A percentile compares a stretch with the other conserved stretches of the same genome.
These are phyloP conservation scores for Cytospora schulzeri DNA, from an alignment of 2,329 filamentous ascomycete species.

Conservation along the genomic window DNA sequence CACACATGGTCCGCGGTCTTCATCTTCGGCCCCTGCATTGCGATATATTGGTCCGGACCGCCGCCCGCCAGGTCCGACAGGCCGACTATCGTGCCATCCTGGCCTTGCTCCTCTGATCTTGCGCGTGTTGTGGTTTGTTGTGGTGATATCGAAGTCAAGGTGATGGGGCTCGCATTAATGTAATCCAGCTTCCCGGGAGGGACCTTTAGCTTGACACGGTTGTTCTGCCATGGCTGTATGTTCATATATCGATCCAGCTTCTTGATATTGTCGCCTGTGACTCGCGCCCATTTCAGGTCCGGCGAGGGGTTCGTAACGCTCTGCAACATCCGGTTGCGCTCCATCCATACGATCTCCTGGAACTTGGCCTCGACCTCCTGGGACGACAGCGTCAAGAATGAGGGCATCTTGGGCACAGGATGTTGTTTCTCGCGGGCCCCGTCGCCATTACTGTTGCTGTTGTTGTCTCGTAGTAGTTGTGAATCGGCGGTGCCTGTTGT, in stretches of 20 bases:
- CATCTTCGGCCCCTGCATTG: slow-evolving; percentile 86
- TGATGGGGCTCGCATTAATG: slow-evolving; percentile 78
- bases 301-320: slow-evolving; percentile 42
- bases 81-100: neutral
- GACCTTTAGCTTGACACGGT: slow-evolving; percentile 79
- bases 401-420: slow-evolving; percentile 38
- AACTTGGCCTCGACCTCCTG: slow-evolving; percentile 54
- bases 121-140: slow-evolving; percentile 27
- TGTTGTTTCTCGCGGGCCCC: slow-evolving; percentile 14
- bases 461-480: slow-evolving; percentile 9
- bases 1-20: slow-evolving; percentile 81
- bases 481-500: slow-evolving; percentile 18
- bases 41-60: slow-evolving; percentile 71
- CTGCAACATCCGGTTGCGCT: slow-evolving; percentile 50
- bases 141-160: slow-evolving; percentile 49
- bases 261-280: slow-evolving; percentile 57
- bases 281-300: slow-evolving; percentile 50
- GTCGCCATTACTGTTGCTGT: neutral
- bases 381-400: slow-evolving; percentile 42
- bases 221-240: slow-evolving; percentile 86
- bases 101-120: neutral
- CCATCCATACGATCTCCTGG: slow-evolving; percentile 55
- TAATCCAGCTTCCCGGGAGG: slow-evolving; percentile 74
- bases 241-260: slow-evolving; percentile 83
- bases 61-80: slow-evolving; percentile 22